Evolutionary conservation across 176 grass and related monocot species (phyloP).

Genomic region (Dactylis glomerata): DNA sequence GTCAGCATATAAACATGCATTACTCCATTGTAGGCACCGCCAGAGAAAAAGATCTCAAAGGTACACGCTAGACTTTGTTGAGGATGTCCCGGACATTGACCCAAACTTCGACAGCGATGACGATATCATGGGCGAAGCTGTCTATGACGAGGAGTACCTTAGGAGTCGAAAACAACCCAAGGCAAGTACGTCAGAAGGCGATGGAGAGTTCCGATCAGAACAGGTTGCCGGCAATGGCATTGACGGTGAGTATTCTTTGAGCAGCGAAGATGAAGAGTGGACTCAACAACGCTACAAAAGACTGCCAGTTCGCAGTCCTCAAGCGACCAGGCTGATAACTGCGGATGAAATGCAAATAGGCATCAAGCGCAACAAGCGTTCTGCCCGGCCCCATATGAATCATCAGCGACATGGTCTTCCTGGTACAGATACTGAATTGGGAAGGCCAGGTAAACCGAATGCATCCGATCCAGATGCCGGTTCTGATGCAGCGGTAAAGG

Average conservation of each 20-base stretch:
- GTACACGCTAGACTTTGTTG: conserved; percentile 82
- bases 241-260: conserved; percentile 52
- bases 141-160: conserved; percentile 93
- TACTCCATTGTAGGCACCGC: conserved; percentile 43
- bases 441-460: conserved; percentile 42
- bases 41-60: conserved; percentile 75
- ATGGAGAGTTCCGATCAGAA: conserved; percentile 69
- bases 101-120: conserved; percentile 63
- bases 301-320: conserved; percentile 34
- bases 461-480: conserved; percentile 49
- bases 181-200: conserved; percentile 47
- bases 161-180: conserved; percentile 58
- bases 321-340: conserved; percentile 46
- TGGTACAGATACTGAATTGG: conserved; percentile 47
- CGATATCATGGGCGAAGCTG: conserved; percentile 90
- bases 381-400: conserved; percentile 51
- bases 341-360: conserved; percentile 58
- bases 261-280: conserved; percentile 58
- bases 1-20: background rate
- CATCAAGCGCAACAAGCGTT: conserved; percentile 71
- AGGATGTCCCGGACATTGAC: conserved; percentile 58
- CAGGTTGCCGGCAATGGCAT: conserved; percentile 42
- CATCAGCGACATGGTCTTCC: conserved; percentile 60
- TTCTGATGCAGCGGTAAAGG: conserved; percentile 32
- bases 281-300: conserved; percentile 36